A percentile compares a stretch with the other conserved stretches of the same genome.
Conservation (phyloP, 139 green algal species). For the Chlamydomonas sp. region DNA sequence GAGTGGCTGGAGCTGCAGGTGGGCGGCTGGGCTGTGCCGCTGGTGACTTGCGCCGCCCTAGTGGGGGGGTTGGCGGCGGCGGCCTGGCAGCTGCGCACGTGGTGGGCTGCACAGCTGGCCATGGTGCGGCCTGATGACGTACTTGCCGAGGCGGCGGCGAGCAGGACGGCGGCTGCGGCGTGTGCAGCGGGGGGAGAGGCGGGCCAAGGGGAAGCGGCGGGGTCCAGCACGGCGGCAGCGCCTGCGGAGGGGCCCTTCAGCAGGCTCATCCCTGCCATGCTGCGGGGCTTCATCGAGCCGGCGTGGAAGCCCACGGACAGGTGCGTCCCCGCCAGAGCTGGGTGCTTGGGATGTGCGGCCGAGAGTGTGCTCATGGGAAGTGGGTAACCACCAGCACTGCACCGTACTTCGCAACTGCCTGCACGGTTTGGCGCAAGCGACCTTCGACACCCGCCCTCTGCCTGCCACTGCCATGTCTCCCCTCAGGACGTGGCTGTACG, state of each 20-base stretch:
- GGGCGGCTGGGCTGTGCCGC: constrained; percentile 6
- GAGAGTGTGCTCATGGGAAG: too few species aligned
- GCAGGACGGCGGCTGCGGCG: background rate
- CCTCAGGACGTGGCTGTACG: constrained; percentile 12
- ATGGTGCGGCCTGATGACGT: background rate
- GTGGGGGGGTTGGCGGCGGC: constrained; percentile 1
- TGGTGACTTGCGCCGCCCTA: constrained; percentile 1
- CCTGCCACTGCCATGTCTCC: background rate
- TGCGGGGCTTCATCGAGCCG: background rate
- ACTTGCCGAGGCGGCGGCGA: background rate
- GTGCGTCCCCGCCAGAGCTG: background rate
- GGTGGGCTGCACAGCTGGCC: constrained; percentile 18
- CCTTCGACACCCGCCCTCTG: background rate
- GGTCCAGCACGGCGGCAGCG: background rate
- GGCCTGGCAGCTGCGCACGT: constrained; percentile 32
- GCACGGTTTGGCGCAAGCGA: too few species aligned
- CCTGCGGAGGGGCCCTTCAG: background rate
- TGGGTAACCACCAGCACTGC: background rate
- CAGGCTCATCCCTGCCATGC: background rate
- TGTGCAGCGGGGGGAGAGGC: background rate
- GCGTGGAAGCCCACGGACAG: constrained; percentile 21
- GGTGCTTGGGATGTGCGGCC: background rate
- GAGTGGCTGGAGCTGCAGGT: constrained; percentile 24
- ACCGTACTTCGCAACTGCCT: background rate
- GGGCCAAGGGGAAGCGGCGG: too few species aligned